Evolutionary conservation across 352 stramenopile genomes (phyloP), one percentile per base, ranked within the genome.

Genomic region (Phytophthora nicotianae): DNA sequence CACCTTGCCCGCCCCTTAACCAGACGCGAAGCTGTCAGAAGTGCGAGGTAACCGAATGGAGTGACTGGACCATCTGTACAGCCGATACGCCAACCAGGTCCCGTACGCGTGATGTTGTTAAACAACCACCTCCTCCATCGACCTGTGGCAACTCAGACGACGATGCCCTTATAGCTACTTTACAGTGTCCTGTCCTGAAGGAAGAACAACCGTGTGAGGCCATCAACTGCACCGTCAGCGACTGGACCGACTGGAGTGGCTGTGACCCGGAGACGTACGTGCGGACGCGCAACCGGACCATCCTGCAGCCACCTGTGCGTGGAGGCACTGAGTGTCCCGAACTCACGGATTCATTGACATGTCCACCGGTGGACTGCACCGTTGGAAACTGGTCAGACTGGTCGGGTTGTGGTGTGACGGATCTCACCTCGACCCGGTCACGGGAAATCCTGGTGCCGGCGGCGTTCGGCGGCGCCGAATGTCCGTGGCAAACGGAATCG

Each of bases 21-120:
- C 75, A 90, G 43, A 74, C 67, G 11, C 69, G 63, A 32, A 79
- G 62, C 19, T 93, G 83, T 24, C 58, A 77, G 17, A 90, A 90
- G 63, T 86, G 74, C 17, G 43, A 80, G 1, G 77, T 79, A 1
- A 60, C 65, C 11, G 65, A 85, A 6, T 88, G 78, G 78, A 74
- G 56, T 4, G 68, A 73, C 50, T 85, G 75, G 78, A 77, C 75
- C 13, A 48, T 81, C 17, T 88, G 78, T 29, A 75, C 68, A 1
- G 65, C 51, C 1, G 50, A 72, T 37, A 79, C 61, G 3, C 33
- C 61, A 1, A 80, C 62, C 0, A 76, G 77, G 24, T 75, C 74
- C 3, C 79, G 77, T 3, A 87, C 80, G 2, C 78, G 82, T 3
- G 16, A 51, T 1, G 62, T 90, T 24, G 57, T 69, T 1, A 71